Evolutionary conservation across 495 filamentous ascomycete species (phyloP).

Genomic region (Lasiosphaeria hispida): DNA sequence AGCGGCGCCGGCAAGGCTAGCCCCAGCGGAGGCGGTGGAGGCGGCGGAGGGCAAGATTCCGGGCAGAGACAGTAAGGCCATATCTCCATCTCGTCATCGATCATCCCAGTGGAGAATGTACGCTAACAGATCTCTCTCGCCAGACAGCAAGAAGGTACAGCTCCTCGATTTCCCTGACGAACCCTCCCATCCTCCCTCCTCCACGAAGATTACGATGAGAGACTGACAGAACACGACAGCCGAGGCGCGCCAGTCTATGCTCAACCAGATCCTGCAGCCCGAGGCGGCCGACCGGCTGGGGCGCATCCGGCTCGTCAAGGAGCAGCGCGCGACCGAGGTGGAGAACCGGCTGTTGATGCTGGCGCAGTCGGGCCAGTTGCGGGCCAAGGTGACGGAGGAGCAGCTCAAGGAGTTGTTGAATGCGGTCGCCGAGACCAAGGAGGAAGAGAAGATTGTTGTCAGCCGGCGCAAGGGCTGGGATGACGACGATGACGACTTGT

Average conservation of each 20-base stretch:
- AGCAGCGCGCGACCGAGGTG: constrained; percentile 81
- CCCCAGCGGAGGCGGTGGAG: constrained; percentile 43
- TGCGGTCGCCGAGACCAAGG: constrained; percentile 70
- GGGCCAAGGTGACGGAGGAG: constrained; percentile 83
- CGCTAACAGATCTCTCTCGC: constrained; percentile 6
- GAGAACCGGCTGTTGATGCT: constrained; percentile 93
- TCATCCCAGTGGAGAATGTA: constrained; percentile 4
- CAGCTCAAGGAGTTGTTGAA: constrained; percentile 89
- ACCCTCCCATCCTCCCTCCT: background rate
- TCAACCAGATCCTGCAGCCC: constrained; percentile 89
- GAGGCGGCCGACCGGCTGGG: constrained; percentile 90
- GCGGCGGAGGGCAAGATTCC: constrained; percentile 52
- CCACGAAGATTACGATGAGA: background rate
- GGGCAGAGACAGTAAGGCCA: constrained; percentile 59
- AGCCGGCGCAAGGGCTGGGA: constrained; percentile 77
- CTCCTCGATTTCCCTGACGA: too few relatives aligned
- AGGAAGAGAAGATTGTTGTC: constrained; percentile 80
- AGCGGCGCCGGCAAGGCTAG: constrained; percentile 45
- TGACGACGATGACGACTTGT: constrained; percentile 82
- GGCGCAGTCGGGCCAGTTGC: constrained; percentile 80
- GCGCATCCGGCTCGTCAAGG: constrained; percentile 94
- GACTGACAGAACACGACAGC: constrained; percentile 32
- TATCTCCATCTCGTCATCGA: background rate
- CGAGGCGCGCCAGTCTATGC: constrained; percentile 71
- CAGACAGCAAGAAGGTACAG: constrained; percentile 67